Base-by-base conservation (phyloP, 495 filamentous ascomycete species). In the Penicillium fimorum region DNA sequence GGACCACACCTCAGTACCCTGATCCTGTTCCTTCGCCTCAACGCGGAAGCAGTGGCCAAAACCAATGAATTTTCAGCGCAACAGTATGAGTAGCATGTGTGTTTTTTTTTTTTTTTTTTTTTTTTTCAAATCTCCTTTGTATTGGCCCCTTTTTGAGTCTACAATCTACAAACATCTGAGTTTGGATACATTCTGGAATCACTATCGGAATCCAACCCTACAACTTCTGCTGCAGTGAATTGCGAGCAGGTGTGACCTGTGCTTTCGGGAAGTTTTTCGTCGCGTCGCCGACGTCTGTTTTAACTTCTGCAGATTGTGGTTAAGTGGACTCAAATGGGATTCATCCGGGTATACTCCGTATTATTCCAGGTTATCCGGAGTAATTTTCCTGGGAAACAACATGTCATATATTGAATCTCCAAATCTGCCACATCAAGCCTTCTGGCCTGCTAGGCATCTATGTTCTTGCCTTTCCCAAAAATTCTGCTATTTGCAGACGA, bases 1-100 rank as follows among this genome's bases (percentile, higher is more conserved):
- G 68, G 11, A 63, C 65, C 5, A 50, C 67, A 27, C 56, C 56
- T 11, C 66, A 68, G 20, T 62, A 69, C 24, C 69, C 62, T 24
- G 70, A 69, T 30, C 64, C 66, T 5, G 48, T 66, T 3, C 50
- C 63, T 29, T 67, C 66, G 18, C 64, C 66, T 22, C 56, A 64
- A 22, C 61, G 59, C 10, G 65, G 62, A 33, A 52, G 47, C n/a
- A 53, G 60, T 44, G 51, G 38, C 18, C 29, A 46, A 5, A 52
- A 40, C 15, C 53, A 68, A 47, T 68, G 46, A 63, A 24, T 18
- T 12, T 12, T 2, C n/a, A 18, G 29, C 27, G 13, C 38, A 51
- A 18, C 38, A 4, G 22, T 47, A n/a, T 52, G 40, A 52, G 29
- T 37, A n/a, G 25, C 33, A 17, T 43, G 27, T 17, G 35, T n/a